Conservation (phyloP, 1,284 basidiomycete species). For the Rhodotorula sp. region DNA sequence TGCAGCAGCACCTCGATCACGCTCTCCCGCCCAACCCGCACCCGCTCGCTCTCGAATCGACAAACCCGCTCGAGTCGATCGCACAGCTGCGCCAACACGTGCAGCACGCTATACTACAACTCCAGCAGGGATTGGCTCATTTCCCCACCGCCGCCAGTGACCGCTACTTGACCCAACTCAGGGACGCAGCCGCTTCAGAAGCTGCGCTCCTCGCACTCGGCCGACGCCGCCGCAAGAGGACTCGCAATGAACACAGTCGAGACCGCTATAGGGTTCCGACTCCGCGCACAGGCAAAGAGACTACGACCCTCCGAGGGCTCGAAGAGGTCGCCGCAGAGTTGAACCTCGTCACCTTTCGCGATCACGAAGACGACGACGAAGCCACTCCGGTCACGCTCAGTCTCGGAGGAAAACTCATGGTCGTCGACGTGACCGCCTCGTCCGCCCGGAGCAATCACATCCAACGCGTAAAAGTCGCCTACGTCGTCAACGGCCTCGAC, state of each 20-base stretch:
- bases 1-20: neutral
- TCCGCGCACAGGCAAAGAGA: neutral
- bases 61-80: neutral
- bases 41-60: neutral
- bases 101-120: too few relatives aligned
- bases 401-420: constrained; percentile 38
- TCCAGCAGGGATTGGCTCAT: neutral
- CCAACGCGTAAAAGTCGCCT: constrained; percentile 29
- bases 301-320: neutral
- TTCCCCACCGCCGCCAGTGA: neutral
- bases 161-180: constrained; percentile 20
- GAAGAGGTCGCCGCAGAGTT: constrained; percentile 14
- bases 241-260: too few relatives aligned
- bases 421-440: constrained; percentile 25
- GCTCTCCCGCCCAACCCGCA: neutral
- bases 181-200: constrained; percentile 12
- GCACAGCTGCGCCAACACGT: neutral
- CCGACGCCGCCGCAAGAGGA: neutral
- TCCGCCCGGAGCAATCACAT: neutral
- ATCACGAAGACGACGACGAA: constrained; percentile 8
- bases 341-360: constrained; percentile 23
- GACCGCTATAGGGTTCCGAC: neutral
- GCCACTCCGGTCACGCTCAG: constrained; percentile 16
- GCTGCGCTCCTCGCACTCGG: neutral
- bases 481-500: constrained; percentile 20